These are phyloP conservation scores for Meyerozyma sp. DNA, from an alignment of 1,139 yeast genomes.

Conservation along the genomic window DNA sequence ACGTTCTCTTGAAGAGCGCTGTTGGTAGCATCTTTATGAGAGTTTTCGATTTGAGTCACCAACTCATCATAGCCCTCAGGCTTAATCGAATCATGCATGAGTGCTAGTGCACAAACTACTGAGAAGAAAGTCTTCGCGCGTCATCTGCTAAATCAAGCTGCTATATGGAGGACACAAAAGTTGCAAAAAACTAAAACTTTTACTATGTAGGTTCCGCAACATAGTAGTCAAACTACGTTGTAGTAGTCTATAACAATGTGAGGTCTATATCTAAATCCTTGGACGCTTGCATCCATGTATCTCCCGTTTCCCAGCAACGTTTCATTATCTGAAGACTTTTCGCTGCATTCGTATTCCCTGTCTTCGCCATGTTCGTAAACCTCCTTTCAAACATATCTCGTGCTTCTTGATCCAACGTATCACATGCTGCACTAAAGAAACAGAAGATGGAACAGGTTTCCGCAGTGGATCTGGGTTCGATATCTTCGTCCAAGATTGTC, in stretches of 20 bases:
- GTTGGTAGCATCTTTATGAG: neutral
- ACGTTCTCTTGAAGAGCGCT: conserved; percentile 2
- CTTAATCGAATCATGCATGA: neutral
- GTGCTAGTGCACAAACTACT: neutral
- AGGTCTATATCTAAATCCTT: conserved; percentile 40
- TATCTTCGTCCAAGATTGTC: conserved; percentile 24
- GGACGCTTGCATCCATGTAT: conserved; percentile 54
- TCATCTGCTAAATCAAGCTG: neutral
- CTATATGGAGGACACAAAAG: neutral
- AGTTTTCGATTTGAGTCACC: conserved; percentile 1
- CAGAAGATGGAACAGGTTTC: conserved; percentile 54
- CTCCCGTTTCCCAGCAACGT: conserved; percentile 53
- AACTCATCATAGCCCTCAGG: conserved; percentile 3
- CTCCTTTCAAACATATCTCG: conserved; percentile 34
- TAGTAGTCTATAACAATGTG: conserved; percentile 30
- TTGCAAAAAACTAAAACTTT: neutral
- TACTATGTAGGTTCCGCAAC: too few relatives aligned
- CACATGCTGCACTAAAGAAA: conserved; percentile 57
- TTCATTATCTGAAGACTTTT: conserved; percentile 46
- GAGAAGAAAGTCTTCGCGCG: conserved; percentile 29
- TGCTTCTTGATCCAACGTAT: conserved; percentile 31
- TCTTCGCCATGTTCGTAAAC: conserved; percentile 29
- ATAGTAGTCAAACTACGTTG: too few relatives aligned
- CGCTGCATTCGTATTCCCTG: conserved; percentile 47
- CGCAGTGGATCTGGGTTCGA: conserved; percentile 45